Conservation (phyloP, 106 monocot species). For the Dioscorea zingiberensis region DNA sequence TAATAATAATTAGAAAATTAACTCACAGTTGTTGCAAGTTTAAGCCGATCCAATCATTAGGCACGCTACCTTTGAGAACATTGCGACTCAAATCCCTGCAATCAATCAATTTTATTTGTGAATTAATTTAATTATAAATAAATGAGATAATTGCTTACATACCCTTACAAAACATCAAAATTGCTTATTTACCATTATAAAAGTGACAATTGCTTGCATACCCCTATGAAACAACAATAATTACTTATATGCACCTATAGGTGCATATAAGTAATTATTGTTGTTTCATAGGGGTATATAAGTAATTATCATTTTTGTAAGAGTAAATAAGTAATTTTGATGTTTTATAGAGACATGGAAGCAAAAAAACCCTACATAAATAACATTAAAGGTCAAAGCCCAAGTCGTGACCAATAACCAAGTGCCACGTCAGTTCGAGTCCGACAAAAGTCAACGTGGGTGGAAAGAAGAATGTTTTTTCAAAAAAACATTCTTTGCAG, state of each 20-base stretch:
- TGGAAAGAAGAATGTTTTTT: no score
- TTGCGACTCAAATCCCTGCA: slow-evolving; percentile 66
- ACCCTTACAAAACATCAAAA: no score
- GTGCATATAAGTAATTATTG: not conserved
- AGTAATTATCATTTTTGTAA: no score
- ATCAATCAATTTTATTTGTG: not conserved
- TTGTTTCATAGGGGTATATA: no score
- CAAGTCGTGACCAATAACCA: not conserved
- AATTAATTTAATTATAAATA: not conserved
- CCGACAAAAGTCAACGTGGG: no score
- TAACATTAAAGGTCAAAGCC: not conserved
- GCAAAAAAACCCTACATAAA: no score
- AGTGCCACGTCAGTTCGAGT: not conserved
- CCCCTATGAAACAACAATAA: not conserved
- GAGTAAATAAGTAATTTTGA: no score
- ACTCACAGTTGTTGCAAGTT: slow-evolving; percentile 43
- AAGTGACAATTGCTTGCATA: no score
- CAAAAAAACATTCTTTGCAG: not conserved
- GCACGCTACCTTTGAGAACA: slow-evolving; percentile 49
- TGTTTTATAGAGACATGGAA: no score
- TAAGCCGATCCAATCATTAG: slow-evolving; percentile 36
- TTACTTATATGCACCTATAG: not conserved
- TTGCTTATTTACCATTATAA: no score
- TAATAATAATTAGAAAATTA: not conserved
- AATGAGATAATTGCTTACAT: no score